phyloP scores from a whole-genome alignment of 306 rosid species.

The Luffa aegyptiaca region DNA sequence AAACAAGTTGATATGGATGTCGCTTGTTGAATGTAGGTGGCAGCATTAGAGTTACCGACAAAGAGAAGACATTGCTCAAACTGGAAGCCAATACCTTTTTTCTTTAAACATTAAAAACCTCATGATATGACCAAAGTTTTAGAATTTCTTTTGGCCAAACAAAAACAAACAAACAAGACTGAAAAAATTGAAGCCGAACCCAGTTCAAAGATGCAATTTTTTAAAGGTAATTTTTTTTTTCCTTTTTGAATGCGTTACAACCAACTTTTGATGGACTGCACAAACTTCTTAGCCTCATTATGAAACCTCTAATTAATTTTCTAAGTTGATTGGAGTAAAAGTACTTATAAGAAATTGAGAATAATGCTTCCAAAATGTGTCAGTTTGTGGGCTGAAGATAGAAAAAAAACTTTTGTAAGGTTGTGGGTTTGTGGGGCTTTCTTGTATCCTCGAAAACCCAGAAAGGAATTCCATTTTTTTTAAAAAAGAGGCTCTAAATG shows the following conservation, averaged over 20 bases:
- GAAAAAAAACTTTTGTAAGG: neutral
- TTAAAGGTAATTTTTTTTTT: neutral
- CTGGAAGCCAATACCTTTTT: neutral
- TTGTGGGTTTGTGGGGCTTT: conserved; percentile 5
- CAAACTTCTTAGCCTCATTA: neutral
- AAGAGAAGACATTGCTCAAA: conserved; percentile 1
- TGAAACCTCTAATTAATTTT: neutral
- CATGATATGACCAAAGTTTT: neutral
- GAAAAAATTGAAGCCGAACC: neutral
- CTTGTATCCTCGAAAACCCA: conserved; percentile 10
- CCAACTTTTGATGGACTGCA: neutral
- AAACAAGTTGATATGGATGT: neutral
- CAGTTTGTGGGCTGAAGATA: neutral
- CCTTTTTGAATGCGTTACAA: neutral
- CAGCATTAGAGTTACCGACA: conserved; percentile 4
- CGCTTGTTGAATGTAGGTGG: neutral
- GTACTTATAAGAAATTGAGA: neutral
- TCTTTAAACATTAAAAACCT: neutral
- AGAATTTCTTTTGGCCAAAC: neutral
- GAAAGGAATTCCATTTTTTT: conserved; percentile 5
- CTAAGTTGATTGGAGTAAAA: conserved; percentile 11
- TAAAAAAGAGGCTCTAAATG: neutral
- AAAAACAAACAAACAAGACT: neutral
- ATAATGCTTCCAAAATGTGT: neutral
- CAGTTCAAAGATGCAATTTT: neutral